Evolutionary conservation across 225 moss, liverwort and hornwort species (phyloP), one percentile per base, ranked within the genome.

Genomic region (Straminergon stramineum): DNA sequence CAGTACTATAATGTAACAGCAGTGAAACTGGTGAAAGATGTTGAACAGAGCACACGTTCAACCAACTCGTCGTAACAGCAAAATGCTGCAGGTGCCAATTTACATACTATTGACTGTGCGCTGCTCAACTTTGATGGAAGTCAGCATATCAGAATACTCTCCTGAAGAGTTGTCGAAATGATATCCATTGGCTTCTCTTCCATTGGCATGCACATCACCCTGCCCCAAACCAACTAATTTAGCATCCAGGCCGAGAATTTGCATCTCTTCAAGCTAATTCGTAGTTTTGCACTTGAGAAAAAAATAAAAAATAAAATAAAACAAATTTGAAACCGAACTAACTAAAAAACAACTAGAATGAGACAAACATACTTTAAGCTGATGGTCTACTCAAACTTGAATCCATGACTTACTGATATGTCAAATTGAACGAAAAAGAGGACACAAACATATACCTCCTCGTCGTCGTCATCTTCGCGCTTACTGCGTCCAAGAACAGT

Each of bases 391-490:
- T 56, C 45, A 65, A 45, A 51, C 48, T 70, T 65, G 70, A 57
- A 87, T 78, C 64, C 52, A 85, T n/a, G 13, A 81, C 85, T 24
- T 37, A 71, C 73, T 65, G 55, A 70, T n/a, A 76, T 30, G 75
- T 81, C 85, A 75, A 80, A 61, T 13, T 41, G 67, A 86, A 78
- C 32, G 20, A 27, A 81, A 32, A 79, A n/a, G 58, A 53, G 23
- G 11, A 55, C 43, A 32, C 70, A 35, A 45, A 75, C 8, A 41
- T 18, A 89, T 92, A 97, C 97, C 98, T 97, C 98, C 24, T 98
- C 98, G 55, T 98, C 98, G 89, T 98, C 97, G 58, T 97, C 97
- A 74, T 96, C 98, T 87, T 96, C 96, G 88, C 93, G 96, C 91
- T 96, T 97, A 52, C 82, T 88, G 51, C 91, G 93, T 71, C 92